phyloP scores from a whole-genome alignment of 1,284 basidiomycete genomes.

The Melampsora americana region DNA sequence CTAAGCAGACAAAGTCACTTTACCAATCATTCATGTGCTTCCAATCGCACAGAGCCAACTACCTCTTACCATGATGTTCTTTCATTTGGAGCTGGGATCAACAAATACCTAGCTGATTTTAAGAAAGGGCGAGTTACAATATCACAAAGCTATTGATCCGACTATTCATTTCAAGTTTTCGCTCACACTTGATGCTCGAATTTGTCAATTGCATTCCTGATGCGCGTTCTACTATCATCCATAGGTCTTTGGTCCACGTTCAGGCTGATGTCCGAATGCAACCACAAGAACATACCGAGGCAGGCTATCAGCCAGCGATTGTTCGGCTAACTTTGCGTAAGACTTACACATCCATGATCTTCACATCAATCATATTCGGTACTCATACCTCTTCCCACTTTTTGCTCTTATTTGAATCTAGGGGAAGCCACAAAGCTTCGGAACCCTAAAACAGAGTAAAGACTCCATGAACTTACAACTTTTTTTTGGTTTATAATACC shows the following conservation, averaged over 20 bases:
- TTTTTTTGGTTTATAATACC: too few relatives aligned
- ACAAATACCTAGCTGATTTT: slow-evolving; percentile 29
- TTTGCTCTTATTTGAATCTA: neutral
- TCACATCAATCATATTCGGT: neutral
- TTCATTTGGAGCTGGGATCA: slow-evolving; percentile 34
- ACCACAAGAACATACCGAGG: slow-evolving; percentile 28
- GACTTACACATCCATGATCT: neutral
- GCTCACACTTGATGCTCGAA: neutral
- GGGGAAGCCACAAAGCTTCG: slow-evolving; percentile 37
- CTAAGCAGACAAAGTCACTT: too few relatives aligned
- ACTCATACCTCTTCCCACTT: neutral
- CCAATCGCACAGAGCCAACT: slow-evolving; percentile 10
- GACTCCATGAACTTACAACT: too few relatives aligned
- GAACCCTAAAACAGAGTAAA: slow-evolving; percentile 28
- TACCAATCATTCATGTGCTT: neutral
- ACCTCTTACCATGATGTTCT: slow-evolving; percentile 33
- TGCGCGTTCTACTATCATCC: neutral
- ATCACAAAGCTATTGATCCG: neutral
- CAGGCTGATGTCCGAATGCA: slow-evolving; percentile 41
- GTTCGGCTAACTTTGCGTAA: slow-evolving; percentile 33
- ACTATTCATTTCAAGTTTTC: neutral
- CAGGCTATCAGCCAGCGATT: slow-evolving; percentile 15
- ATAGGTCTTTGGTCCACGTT: slow-evolving; percentile 34
- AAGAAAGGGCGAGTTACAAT: slow-evolving; percentile 26
- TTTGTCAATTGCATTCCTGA: neutral